phyloP scores from a whole-genome alignment of 1,284 basidiomycete species.

The Singerocomus rubriflavus region DNA sequence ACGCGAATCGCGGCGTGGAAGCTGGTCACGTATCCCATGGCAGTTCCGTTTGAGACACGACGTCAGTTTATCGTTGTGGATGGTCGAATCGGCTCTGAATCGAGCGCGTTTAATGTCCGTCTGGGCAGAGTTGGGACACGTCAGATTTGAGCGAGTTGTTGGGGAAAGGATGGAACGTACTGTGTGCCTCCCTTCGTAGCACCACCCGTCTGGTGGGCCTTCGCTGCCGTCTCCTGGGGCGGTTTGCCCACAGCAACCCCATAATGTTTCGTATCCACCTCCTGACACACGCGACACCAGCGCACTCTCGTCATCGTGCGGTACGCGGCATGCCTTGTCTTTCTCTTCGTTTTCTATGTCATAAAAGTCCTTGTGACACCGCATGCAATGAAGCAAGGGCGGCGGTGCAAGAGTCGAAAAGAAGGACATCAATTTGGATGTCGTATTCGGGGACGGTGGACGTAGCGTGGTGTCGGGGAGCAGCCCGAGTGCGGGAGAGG shows the following conservation, averaged over 20 bases:
- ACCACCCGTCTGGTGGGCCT: constrained; percentile 80
- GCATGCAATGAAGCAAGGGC: constrained; percentile 63
- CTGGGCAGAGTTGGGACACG: constrained; percentile 32
- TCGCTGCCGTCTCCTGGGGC: constrained; percentile 73
- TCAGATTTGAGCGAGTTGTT: neutral
- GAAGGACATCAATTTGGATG: constrained; percentile 49
- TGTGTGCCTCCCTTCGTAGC: constrained; percentile 77
- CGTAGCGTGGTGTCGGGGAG: constrained; percentile 16
- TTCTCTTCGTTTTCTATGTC: constrained; percentile 51
- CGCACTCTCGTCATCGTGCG: constrained; percentile 54
- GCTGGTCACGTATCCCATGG: constrained; percentile 38
- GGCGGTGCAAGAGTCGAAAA: constrained; percentile 60
- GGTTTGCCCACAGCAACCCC: constrained; percentile 67
- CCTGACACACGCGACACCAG: constrained; percentile 44
- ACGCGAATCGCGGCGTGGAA: constrained; percentile 24
- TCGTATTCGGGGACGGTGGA: constrained; percentile 29
- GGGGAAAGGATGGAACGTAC: constrained; percentile 40
- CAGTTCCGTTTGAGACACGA: constrained; percentile 58
- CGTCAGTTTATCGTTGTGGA: constrained; percentile 61
- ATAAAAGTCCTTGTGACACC: constrained; percentile 65
- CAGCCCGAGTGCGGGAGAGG: neutral
- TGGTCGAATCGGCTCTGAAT: constrained; percentile 71
- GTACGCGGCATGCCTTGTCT: constrained; percentile 51
- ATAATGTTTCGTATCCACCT: constrained; percentile 51
- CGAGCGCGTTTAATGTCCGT: constrained; percentile 70